These are phyloP conservation scores for Paraconiothyrium sp. DNA, from an alignment of 2,329 filamentous ascomycete genomes.

Conservation along the genomic window DNA sequence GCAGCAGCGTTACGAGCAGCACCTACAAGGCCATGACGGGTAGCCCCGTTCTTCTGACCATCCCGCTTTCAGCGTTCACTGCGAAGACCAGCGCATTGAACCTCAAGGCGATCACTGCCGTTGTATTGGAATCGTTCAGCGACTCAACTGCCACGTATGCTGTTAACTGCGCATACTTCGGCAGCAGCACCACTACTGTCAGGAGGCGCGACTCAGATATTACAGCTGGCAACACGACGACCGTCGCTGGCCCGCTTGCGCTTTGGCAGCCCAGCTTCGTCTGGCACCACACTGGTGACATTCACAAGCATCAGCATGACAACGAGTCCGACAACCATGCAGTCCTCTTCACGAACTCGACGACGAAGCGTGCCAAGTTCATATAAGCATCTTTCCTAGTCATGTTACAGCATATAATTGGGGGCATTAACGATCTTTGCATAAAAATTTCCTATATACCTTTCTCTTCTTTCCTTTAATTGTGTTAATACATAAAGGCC, in stretches of 20 bases:
- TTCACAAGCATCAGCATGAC: slow-evolving; percentile 4
- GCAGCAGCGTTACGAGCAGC: slow-evolving; percentile 9
- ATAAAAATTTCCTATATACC: neutral
- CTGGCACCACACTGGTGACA: slow-evolving; percentile 11
- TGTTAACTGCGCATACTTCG: slow-evolving; percentile 22
- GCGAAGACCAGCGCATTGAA: slow-evolving; percentile 10
- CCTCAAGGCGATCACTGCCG: slow-evolving; percentile 9
- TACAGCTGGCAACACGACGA: neutral
- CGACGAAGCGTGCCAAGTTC: neutral
- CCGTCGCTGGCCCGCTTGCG: slow-evolving; percentile 1
- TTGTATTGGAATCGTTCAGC: slow-evolving; percentile 18
- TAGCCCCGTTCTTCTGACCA: slow-evolving; percentile 14
- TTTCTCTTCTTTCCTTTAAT: neutral
- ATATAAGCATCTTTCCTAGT: neutral
- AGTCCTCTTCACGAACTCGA: slow-evolving; percentile 4
- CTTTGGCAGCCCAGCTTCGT: slow-evolving; percentile 11
- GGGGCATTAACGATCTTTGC: neutral
- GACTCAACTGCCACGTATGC: slow-evolving; percentile 15
- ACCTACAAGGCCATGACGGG: slow-evolving; percentile 19
- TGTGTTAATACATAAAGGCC: neutral
- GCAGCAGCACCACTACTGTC: neutral
- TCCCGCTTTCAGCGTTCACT: slow-evolving; percentile 18
- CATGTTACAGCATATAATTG: neutral
- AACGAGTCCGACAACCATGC: slow-evolving; percentile 4
- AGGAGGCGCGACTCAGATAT: neutral